These are phyloP conservation scores for Phlebiopsis flavidoalba DNA, from an alignment of 768 basidiomycete genomes.

Conservation along the genomic window DNA sequence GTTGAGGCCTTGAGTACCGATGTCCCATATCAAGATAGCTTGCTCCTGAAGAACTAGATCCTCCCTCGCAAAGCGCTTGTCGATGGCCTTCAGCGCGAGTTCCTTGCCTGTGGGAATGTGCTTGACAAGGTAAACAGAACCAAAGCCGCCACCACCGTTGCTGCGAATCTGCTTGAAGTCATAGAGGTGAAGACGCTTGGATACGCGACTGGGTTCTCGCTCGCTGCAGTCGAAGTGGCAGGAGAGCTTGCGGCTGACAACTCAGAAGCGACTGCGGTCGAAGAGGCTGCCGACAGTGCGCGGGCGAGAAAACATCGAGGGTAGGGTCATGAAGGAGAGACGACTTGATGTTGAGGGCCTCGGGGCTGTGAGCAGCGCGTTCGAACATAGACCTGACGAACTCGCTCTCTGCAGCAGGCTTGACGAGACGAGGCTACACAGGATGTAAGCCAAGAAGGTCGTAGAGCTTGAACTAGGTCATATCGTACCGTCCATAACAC, in stretches of 20 bases:
- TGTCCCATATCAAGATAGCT: background rate
- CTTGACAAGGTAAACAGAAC: constrained; percentile 20
- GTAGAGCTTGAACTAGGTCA: background rate
- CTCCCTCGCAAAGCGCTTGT: constrained; percentile 10
- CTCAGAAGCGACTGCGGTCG: background rate
- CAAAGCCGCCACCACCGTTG: constrained; percentile 19
- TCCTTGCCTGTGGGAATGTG: constrained; percentile 13
- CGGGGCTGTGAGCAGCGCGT: constrained; percentile 1
- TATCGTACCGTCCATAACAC: background rate
- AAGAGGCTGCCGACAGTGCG: background rate
- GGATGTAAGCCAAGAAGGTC: background rate
- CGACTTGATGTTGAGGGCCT: background rate
- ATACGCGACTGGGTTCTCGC: background rate
- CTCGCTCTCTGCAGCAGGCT: background rate
- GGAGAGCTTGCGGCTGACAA: background rate
- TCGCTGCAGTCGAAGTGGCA: background rate
- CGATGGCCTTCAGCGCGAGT: constrained; percentile 20
- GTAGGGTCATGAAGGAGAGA: background rate
- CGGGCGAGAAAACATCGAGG: background rate
- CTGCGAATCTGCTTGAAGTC: constrained; percentile 18
- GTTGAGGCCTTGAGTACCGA: background rate
- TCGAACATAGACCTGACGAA: background rate
- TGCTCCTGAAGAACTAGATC: background rate
- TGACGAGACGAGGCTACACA: background rate
- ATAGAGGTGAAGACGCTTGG: background rate